These are phyloP conservation scores for Tricholoma hemisulphureum DNA, from an alignment of 768 basidiomycete genomes.

Conservation along the genomic window DNA sequence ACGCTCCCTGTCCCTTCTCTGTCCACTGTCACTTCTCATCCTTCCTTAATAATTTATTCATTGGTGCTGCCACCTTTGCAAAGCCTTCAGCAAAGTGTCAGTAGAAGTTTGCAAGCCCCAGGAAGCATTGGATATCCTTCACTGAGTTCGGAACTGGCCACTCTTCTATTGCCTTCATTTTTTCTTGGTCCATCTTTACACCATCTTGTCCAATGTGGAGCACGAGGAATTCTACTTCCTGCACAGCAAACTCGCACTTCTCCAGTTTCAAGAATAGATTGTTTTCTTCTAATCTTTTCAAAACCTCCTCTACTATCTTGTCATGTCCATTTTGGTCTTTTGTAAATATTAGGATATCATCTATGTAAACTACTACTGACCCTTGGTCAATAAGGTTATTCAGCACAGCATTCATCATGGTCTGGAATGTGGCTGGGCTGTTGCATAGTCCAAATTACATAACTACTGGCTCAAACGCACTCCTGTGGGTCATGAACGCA, in stretches of 20 bases:
- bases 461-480: background rate
- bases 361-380: background rate
- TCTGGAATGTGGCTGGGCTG: background rate
- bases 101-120: too few species aligned
- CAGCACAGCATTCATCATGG: background rate
- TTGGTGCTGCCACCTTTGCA: too few species aligned
- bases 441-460: background rate
- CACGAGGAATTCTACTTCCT: background rate
- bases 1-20: too few species aligned
- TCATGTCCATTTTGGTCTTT: background rate
- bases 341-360: conserved; percentile 4
- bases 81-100: too few species aligned
- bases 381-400: background rate
- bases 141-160: background rate
- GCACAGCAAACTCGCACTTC: too few species aligned
- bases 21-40: too few species aligned
- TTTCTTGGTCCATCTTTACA: background rate
- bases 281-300: background rate
- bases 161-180: background rate
- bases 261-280: conserved; percentile 4
- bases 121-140: too few species aligned
- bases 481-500: background rate
- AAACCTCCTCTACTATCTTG: background rate
- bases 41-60: too few species aligned
- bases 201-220: background rate